These are phyloP conservation scores for Leccinum solheimii DNA, from an alignment of 1,284 basidiomycete genomes.

Conservation along the genomic window DNA sequence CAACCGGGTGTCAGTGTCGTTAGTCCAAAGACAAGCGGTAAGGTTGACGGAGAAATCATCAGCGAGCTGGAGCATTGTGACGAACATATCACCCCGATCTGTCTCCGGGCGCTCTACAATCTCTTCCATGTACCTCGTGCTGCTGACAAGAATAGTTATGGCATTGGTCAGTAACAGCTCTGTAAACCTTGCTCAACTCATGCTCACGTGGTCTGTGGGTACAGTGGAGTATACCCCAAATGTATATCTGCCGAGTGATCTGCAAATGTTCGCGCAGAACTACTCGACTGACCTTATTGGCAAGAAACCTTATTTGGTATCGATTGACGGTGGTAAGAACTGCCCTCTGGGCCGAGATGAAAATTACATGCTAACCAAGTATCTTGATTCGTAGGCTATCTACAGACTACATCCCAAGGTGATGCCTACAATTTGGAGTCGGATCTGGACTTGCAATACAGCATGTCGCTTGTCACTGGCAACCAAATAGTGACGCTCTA, in stretches of 20 bases:
- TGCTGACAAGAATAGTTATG: slow-evolving; percentile 46
- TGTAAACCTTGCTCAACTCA: neutral
- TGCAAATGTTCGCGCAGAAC: slow-evolving; percentile 46
- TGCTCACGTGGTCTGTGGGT: neutral
- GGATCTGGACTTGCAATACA: slow-evolving; percentile 55
- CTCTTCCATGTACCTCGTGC: slow-evolving; percentile 43
- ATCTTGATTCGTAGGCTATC: slow-evolving; percentile 15
- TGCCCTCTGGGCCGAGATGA: neutral
- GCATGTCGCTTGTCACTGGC: slow-evolving; percentile 44
- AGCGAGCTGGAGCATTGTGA: slow-evolving; percentile 37
- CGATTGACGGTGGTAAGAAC: slow-evolving; percentile 47
- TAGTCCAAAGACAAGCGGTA: slow-evolving; percentile 37
- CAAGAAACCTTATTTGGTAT: slow-evolving; percentile 36
- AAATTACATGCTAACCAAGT: neutral
- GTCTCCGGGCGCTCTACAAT: slow-evolving; percentile 47
- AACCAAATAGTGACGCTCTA: slow-evolving; percentile 43
- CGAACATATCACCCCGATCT: slow-evolving; percentile 44
- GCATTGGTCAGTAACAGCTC: slow-evolving; percentile 41
- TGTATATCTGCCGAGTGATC: slow-evolving; percentile 43
- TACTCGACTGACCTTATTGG: slow-evolving; percentile 39
- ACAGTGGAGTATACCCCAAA: slow-evolving; percentile 51
- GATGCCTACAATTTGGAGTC: slow-evolving; percentile 52
- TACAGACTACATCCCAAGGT: slow-evolving; percentile 35
- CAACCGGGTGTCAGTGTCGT: slow-evolving; percentile 30
- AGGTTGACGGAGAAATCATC: slow-evolving; percentile 25